Conservation (phyloP, 352 stramenopile genomes). For the Phytopythium delawarense region DNA sequence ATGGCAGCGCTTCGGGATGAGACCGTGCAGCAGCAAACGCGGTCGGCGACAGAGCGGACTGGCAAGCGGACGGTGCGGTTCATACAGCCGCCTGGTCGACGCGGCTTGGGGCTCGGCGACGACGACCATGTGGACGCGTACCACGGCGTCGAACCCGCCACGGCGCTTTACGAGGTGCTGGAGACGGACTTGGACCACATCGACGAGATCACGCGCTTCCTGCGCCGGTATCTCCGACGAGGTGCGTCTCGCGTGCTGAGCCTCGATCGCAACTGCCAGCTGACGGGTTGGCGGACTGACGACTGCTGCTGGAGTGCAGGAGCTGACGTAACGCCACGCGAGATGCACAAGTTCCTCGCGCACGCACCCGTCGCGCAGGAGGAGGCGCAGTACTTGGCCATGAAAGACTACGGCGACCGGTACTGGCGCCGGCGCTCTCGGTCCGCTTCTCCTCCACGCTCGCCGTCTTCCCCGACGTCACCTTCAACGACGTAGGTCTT, state of each 20-base stretch:
- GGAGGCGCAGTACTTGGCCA: conserved; percentile 41
- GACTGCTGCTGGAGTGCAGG: conserved; percentile 15
- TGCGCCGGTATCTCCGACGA: conserved; percentile 37
- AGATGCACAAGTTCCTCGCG: conserved; percentile 48
- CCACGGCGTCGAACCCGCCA: conserved; percentile 11
- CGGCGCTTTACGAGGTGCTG: conserved; percentile 39
- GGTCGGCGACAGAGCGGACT: neutral
- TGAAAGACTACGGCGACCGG: conserved; percentile 37
- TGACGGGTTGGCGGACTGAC: neutral
- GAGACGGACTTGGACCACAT: conserved; percentile 54
- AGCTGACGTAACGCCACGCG: conserved; percentile 20
- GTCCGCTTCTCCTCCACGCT: neutral
- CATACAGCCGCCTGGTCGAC: neutral
- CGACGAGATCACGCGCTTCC: conserved; percentile 41
- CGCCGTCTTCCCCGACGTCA: neutral
- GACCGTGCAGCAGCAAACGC: conserved; percentile 20
- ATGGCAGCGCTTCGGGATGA: conserved; percentile 24
- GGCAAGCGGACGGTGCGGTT: conserved; percentile 3
- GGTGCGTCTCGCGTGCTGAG: conserved; percentile 18
- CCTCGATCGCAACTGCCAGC: neutral
- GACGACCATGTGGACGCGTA: neutral
- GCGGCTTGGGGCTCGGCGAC: neutral
- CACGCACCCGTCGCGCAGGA: conserved; percentile 26
- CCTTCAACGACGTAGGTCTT: neutral
- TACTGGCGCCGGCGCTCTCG: neutral